Conservation (phyloP, 176 grass and related monocot species). For the Carex kokanica region DNA sequence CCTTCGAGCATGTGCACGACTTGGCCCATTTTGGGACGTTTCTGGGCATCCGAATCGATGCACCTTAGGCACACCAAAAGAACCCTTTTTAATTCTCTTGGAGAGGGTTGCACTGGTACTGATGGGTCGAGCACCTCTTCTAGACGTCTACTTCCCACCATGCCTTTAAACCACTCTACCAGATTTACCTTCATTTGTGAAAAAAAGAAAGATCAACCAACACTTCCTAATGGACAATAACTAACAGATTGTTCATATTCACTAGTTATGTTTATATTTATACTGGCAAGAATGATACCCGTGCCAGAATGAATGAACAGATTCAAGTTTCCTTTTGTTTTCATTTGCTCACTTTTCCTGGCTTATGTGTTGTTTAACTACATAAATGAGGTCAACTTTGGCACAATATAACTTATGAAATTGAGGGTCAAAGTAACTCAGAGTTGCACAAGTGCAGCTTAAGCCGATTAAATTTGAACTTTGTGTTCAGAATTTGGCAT, state of each 20-base stretch:
- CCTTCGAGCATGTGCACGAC: constrained; percentile 93
- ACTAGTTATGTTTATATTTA: not conserved
- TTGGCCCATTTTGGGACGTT: constrained; percentile 87
- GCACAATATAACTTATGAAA: not conserved
- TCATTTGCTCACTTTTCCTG: not conserved
- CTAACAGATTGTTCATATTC: not conserved
- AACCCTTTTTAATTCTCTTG: constrained; percentile 63
- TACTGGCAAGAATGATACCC: not conserved
- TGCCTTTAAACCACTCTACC: constrained; percentile 95
- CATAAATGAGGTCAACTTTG: not conserved
- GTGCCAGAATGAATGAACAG: not conserved
- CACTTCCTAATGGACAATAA: not conserved
- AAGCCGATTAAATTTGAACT: not conserved
- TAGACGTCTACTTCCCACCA: constrained; percentile 62
- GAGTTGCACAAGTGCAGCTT: not conserved
- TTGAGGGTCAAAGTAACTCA: not conserved
- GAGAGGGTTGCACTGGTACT: constrained; percentile 41
- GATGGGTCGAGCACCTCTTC: constrained; percentile 70
- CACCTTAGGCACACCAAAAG: constrained; percentile 86
- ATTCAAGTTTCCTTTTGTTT: not conserved
- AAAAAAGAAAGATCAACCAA: not conserved
- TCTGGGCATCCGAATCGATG: constrained; percentile 81
- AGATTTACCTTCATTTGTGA: constrained; percentile 55
- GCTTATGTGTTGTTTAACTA: not conserved
- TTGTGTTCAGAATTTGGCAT: not conserved